A percentile compares a stretch with the other conserved stretches of the same genome.
phyloP scores from a whole-genome alignment of 768 basidiomycete species.

The Suillus americanus region DNA sequence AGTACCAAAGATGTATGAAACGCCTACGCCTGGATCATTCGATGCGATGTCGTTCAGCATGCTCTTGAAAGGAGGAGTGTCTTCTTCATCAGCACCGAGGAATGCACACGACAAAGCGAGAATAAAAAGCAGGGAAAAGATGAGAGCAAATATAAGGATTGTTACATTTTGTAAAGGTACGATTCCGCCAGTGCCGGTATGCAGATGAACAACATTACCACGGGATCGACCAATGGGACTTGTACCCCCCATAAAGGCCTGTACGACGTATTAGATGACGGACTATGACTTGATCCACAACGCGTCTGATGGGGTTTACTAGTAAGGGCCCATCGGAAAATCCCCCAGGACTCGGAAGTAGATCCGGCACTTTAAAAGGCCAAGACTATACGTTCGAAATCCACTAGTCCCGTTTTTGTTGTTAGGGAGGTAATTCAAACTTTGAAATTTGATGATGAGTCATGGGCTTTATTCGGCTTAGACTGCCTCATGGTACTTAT shows the following conservation, averaged over 20 bases:
- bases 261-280: not conserved
- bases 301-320: not conserved
- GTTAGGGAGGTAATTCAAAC: no score
- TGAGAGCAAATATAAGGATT: conserved; percentile 36
- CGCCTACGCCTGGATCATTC: conserved; percentile 45
- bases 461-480: not conserved
- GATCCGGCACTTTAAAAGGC: no score
- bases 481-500: no score
- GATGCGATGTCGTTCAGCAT: conserved; percentile 41
- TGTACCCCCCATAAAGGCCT: conserved; percentile 16
- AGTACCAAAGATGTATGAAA: not conserved
- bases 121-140: conserved; percentile 50
- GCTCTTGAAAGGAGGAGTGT: conserved; percentile 40
- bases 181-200: conserved; percentile 16
- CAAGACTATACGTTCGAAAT: no score
- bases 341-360: not conserved
- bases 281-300: not conserved
- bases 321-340: not conserved
- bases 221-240: conserved; percentile 12
- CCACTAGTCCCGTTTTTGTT: no score
- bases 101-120: conserved; percentile 48
- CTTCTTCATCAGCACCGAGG: conserved; percentile 43
- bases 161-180: conserved; percentile 26
- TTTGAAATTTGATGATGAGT: no score
- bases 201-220: not conserved